phyloP scores from a whole-genome alignment of 2,329 filamentous ascomycete species.

The Fusarium pseudograminearum region DNA sequence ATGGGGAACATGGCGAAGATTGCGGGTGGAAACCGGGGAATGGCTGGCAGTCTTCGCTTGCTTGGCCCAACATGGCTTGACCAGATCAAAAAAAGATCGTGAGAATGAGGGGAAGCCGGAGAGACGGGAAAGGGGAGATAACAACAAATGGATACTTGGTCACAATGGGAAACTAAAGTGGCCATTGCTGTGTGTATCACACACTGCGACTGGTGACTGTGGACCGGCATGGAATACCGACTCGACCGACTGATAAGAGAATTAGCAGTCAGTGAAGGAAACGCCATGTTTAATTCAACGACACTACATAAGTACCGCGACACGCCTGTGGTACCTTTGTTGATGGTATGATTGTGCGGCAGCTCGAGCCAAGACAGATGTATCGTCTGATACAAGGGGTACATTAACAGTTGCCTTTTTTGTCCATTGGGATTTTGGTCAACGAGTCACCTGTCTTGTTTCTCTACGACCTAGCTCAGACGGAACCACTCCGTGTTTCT shows the following conservation, averaged over 20 bases:
- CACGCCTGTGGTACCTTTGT: constrained; percentile 28
- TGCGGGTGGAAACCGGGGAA: constrained; percentile 40
- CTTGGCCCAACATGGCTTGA: neutral
- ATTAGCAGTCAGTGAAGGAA: constrained; percentile 14
- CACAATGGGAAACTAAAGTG: constrained; percentile 41
- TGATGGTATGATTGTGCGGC: neutral
- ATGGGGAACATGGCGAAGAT: constrained; percentile 32
- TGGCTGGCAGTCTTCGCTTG: constrained; percentile 6
- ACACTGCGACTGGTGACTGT: constrained; percentile 1
- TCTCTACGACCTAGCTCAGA: constrained; percentile 18
- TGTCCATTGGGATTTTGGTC: constrained; percentile 30
- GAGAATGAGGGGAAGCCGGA: constrained; percentile 29
- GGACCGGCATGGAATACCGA: constrained; percentile 25
- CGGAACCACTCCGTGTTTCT: constrained; percentile 39
- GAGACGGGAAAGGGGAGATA: constrained; percentile 32
- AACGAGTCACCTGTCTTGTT: constrained; percentile 37
- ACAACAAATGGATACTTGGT: constrained; percentile 39
- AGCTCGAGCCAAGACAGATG: constrained; percentile 22
- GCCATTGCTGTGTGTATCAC: constrained; percentile 18
- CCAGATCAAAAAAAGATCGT: constrained; percentile 9
- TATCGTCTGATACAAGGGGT: constrained; percentile 27
- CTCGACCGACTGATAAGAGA: constrained; percentile 47
- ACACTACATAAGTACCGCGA: constrained; percentile 28
- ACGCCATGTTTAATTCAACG: constrained; percentile 39
- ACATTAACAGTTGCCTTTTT: constrained; percentile 37